A percentile compares a stretch with the other conserved stretches of the same genome.
These are phyloP conservation scores for Microdochium bolleyi DNA, from an alignment of 2,329 filamentous ascomycete species.

Conservation along the genomic window DNA sequence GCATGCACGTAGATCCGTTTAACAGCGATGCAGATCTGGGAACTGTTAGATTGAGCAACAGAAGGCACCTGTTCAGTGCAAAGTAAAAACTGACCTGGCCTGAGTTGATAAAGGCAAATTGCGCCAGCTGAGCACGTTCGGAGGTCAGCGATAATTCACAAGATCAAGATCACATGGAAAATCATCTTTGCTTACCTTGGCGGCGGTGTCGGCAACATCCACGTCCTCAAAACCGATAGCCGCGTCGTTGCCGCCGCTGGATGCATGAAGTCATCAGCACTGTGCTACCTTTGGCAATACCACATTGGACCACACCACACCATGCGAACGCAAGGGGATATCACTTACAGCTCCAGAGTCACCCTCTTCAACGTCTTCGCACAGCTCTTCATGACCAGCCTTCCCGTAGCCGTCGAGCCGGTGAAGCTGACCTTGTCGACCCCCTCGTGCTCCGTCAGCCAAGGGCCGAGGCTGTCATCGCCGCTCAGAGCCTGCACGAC, in stretches of 20 bases:
- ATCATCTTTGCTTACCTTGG: slow-evolving; percentile 2
- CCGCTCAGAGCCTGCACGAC: slow-evolving; percentile 56
- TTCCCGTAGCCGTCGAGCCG: slow-evolving; percentile 51
- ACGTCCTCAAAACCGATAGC: slow-evolving; percentile 52
- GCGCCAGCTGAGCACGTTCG: too few species aligned
- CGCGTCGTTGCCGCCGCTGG: slow-evolving; percentile 48
- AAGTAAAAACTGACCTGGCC: too few species aligned
- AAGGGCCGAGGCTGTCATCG: slow-evolving; percentile 56
- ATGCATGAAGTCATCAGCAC: slow-evolving; percentile 5
- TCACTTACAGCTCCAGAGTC: slow-evolving; percentile 50
- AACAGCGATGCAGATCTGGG: slow-evolving; percentile 32
- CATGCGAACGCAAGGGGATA: too few species aligned
- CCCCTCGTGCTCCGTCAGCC: slow-evolving; percentile 52
- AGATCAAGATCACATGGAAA: neutral
- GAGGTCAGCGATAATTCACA: too few species aligned
- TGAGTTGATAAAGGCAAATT: slow-evolving; percentile 31
- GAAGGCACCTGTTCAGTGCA: too few species aligned
- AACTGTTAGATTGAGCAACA: neutral
- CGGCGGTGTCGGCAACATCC: slow-evolving; percentile 48
- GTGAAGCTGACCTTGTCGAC: slow-evolving; percentile 59
- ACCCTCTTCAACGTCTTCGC: slow-evolving; percentile 51
- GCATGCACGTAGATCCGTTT: slow-evolving; percentile 50
- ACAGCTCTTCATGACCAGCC: slow-evolving; percentile 50
- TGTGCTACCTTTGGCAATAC: too few species aligned
- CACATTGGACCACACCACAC: too few species aligned